Conservation (phyloP, 305 asterid genomes). For the Solanum hybrid region DNA sequence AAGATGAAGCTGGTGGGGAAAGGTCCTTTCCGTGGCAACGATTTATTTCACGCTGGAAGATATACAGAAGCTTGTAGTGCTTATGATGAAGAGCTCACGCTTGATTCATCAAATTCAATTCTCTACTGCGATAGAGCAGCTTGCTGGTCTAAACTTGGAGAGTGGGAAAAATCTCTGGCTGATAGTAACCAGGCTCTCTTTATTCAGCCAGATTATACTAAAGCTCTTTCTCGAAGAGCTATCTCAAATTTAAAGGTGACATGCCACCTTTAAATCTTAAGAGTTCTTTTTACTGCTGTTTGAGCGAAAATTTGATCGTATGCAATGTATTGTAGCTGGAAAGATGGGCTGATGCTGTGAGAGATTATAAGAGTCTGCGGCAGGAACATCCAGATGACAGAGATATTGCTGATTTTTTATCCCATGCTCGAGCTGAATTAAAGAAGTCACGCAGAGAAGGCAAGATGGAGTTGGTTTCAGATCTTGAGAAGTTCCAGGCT, state of each 20-base stretch:
- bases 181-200: conserved; percentile 79
- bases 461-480: conserved; percentile 43
- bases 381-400: conserved; percentile 46
- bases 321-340: conserved; percentile 38
- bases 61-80: conserved; percentile 82
- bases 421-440: conserved; percentile 45
- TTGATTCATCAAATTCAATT: conserved; percentile 61
- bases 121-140: conserved; percentile 91
- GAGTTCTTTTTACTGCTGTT: neutral
- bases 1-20: conserved; percentile 45
- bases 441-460: conserved; percentile 58
- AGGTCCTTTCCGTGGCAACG: conserved; percentile 57
- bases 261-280: neutral
- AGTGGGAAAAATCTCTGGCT: conserved; percentile 61
- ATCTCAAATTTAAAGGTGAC: conserved; percentile 62
- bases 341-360: conserved; percentile 59
- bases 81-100: conserved; percentile 62
- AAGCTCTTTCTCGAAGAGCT: conserved; percentile 88
- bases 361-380: conserved; percentile 48
- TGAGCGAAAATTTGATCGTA: neutral
- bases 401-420: conserved; percentile 49
- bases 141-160: conserved; percentile 77
- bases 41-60: conserved; percentile 59
- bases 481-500: conserved; percentile 52
- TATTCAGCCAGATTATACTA: conserved; percentile 65